A percentile compares a stretch with the other conserved stretches of the same genome.
phyloP scores from a whole-genome alignment of 345 rosid genomes.

The Alliaria petiolata region DNA sequence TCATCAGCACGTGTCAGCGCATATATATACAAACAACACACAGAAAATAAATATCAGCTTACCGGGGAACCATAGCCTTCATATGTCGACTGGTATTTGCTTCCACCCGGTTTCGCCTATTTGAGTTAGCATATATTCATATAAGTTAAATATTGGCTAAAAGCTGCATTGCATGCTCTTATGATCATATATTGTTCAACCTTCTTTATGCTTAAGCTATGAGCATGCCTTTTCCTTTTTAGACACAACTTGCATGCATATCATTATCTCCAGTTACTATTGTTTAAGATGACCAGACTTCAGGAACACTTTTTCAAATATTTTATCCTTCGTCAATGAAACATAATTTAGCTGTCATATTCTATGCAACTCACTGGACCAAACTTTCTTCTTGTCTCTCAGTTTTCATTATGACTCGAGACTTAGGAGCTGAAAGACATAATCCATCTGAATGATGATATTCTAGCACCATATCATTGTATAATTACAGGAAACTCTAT shows the following conservation, averaged over 20 bases:
- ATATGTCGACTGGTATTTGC: constrained; percentile 51
- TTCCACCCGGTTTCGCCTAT: constrained; percentile 64
- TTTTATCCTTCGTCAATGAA: no score
- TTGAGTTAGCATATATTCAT: constrained; percentile 9
- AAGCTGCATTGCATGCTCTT: no score
- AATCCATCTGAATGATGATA: background rate
- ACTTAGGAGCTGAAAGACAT: background rate
- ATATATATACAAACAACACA: background rate
- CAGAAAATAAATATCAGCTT: constrained; percentile 22
- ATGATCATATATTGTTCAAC: no score
- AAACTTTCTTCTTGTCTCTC: no score
- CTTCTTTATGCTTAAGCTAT: no score
- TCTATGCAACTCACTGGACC: no score
- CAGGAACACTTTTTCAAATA: no score
- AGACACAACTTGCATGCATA: no score
- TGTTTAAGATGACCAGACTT: no score
- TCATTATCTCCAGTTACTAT: no score
- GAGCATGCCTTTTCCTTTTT: no score
- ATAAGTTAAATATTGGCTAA: background rate
- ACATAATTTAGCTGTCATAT: no score
- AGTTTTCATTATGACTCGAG: background rate
- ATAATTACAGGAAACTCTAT: background rate
- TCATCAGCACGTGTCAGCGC: background rate
- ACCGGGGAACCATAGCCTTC: constrained; percentile 77
- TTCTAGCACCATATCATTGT: background rate